Percentiles rank a stretch among this genome's conserved stretches.
phyloP scores from a whole-genome alignment of 352 stramenopile genomes.

The Globisporangium spiculum region DNA sequence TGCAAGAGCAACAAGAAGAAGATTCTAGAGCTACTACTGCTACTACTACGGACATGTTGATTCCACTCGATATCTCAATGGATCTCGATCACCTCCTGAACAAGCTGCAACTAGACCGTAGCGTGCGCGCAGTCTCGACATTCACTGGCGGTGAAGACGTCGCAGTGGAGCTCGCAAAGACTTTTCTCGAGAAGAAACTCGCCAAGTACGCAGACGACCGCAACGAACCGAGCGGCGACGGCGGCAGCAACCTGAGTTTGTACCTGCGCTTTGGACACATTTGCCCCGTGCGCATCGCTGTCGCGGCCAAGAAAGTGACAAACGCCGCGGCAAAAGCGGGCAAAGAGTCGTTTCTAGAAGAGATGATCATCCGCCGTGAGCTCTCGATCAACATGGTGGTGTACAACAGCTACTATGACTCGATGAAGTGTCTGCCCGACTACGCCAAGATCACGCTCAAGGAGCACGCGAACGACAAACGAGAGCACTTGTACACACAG shows the following conservation, averaged over 20 bases:
- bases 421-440: constrained; percentile 76
- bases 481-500: constrained; percentile 90
- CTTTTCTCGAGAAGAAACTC: constrained; percentile 88
- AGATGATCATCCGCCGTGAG: constrained; percentile 96
- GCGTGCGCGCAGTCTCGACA: constrained; percentile 46
- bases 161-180: constrained; percentile 66
- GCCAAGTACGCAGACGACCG: constrained; percentile 67
- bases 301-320: constrained; percentile 65
- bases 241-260: constrained; percentile 90
- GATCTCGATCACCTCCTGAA: constrained; percentile 33
- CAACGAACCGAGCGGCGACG: constrained; percentile 95
- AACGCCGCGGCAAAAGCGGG: constrained; percentile 58
- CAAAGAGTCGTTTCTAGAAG: constrained; percentile 95
- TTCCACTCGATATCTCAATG: constrained; percentile 44
- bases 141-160: constrained; percentile 72
- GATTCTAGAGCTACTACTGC: background rate
- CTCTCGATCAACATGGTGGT: constrained; percentile 97
- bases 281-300: constrained; percentile 58
- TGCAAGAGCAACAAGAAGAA: background rate
- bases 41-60: constrained; percentile 9
- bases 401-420: constrained; percentile 96
- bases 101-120: constrained; percentile 61
- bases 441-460: constrained; percentile 93
- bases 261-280: constrained; percentile 95
- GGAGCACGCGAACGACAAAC: constrained; percentile 82